Evolutionary conservation across 768 basidiomycete species (phyloP).

Genomic region (Termitomyces sp.): DNA sequence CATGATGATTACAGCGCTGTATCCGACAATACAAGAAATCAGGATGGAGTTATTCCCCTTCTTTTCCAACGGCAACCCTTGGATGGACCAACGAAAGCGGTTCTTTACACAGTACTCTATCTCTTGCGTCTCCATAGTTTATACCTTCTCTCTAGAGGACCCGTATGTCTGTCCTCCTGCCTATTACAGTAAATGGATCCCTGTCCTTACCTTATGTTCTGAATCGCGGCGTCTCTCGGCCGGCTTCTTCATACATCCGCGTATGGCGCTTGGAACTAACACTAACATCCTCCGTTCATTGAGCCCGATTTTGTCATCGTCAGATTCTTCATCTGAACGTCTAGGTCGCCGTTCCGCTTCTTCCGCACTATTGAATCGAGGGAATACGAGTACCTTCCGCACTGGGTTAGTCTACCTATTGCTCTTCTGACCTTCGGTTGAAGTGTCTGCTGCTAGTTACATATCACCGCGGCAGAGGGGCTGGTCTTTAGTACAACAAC

Average conservation of each 20-base stretch:
- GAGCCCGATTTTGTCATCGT: constrained; percentile 28
- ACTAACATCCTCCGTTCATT: constrained; percentile 51
- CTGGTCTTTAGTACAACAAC: constrained; percentile 31
- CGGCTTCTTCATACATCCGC: constrained; percentile 50
- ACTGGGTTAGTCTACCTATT: constrained; percentile 42
- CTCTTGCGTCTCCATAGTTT: not conserved
- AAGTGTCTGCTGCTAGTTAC: not conserved
- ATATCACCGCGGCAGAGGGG: constrained; percentile 36
- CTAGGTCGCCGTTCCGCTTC: constrained; percentile 43
- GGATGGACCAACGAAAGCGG: constrained; percentile 21
- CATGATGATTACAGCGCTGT: constrained; percentile 34
- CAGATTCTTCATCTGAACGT: constrained; percentile 50
- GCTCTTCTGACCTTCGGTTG: constrained; percentile 24
- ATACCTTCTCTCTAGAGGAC: constrained; percentile 55
- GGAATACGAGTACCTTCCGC: constrained; percentile 55
- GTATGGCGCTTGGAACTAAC: constrained; percentile 41
- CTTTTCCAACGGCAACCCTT: constrained; percentile 71
- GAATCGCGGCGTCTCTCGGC: constrained; percentile 41
- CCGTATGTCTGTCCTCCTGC: constrained; percentile 49
- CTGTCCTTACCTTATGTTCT: not conserved
- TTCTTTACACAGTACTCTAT: not conserved
- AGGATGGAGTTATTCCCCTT: constrained; percentile 64
- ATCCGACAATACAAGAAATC: constrained; percentile 49
- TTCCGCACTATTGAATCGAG: constrained; percentile 50
- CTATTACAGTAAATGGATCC: not conserved